A percentile compares a stretch with the other conserved stretches of the same genome.
Evolutionary conservation across 441 rosid genomes (phyloP).

Genomic region (Populus hybrid): DNA sequence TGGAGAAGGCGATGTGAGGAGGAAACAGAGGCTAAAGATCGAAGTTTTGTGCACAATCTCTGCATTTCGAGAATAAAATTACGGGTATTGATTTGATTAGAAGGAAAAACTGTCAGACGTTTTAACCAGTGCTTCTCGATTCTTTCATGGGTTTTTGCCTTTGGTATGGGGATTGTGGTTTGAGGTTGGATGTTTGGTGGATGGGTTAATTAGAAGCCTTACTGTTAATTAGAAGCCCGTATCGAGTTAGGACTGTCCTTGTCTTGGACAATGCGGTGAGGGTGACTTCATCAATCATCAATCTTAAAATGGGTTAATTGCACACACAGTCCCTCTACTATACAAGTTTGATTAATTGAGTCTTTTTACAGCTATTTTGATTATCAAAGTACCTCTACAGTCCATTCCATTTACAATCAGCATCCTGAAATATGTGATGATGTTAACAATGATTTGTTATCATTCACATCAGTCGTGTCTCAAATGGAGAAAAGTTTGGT

Average conservation of each 20-base stretch:
- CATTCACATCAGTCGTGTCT: no score
- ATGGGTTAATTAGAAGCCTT: not conserved
- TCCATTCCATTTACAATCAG: not conserved
- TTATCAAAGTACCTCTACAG: not conserved
- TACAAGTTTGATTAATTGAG: no score
- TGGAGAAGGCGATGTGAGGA: conserved; percentile 43
- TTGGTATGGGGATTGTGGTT: not conserved
- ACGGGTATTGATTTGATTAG: not conserved
- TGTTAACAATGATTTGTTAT: no score
- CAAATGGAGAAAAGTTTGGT: no score
- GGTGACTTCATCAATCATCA: no score
- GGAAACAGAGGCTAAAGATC: conserved; percentile 35
- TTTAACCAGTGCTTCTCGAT: no score
- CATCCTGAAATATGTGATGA: not conserved
- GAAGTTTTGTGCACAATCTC: conserved; percentile 61
- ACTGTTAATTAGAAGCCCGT: not conserved
- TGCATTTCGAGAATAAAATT: conserved; percentile 38
- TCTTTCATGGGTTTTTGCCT: conserved; percentile 4
- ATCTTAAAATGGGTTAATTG: no score
- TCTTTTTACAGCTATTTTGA: no score
- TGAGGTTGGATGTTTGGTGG: not conserved
- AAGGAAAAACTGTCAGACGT: not conserved
- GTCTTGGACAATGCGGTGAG: not conserved
- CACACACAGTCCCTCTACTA: no score
- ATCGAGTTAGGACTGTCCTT: not conserved